phyloP scores from a whole-genome alignment of 208 protist genomes.

The Trichomonas gallinae region DNA sequence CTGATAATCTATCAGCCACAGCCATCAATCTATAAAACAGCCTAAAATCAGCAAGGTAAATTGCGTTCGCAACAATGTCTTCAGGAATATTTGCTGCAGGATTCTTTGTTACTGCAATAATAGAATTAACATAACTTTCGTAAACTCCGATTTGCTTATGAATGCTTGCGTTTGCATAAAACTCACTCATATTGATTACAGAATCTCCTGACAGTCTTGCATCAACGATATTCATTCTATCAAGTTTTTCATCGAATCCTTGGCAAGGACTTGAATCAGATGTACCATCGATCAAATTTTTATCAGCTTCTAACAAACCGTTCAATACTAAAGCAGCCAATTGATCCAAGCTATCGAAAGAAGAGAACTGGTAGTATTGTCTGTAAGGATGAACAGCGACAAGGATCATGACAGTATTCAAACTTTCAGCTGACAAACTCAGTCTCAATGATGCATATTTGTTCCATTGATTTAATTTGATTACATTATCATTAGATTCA shows the following conservation, averaged over 20 bases:
- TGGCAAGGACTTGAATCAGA: background rate
- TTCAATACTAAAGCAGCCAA: background rate
- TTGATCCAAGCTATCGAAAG: background rate
- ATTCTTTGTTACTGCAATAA: background rate
- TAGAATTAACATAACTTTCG: background rate
- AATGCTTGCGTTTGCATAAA: background rate
- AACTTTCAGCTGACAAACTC: background rate
- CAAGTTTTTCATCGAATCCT: background rate
- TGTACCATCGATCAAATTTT: background rate
- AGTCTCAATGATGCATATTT: background rate
- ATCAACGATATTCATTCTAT: background rate
- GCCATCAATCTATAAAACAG: background rate
- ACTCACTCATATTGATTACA: background rate
- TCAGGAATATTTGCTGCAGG: background rate
- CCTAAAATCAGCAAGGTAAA: background rate
- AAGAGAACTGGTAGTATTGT: background rate
- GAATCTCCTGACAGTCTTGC: background rate
- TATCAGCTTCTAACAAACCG: background rate
- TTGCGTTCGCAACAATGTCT: background rate
- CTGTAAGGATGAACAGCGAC: background rate
- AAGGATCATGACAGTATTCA: background rate
- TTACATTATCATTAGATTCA: background rate
- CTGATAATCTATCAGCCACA: background rate
- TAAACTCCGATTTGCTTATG: background rate
- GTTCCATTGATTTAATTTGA: background rate